Evolutionary conservation across 305 asterid species (phyloP).

Genomic region (Fraxinus nigra): DNA sequence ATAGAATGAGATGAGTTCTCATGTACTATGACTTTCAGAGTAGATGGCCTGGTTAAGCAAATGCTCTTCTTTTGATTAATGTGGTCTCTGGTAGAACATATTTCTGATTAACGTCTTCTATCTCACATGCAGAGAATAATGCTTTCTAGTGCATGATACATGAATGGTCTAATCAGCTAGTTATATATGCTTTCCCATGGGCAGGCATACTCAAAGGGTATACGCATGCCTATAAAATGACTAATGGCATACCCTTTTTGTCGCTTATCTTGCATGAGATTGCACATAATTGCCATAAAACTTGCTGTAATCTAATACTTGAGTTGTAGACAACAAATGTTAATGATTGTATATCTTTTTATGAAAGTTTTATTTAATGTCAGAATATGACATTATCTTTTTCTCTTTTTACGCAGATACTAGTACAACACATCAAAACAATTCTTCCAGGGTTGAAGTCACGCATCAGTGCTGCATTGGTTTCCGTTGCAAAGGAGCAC

Average conservation of each 20-base stretch:
- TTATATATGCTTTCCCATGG: not conserved
- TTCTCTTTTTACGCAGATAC: constrained; percentile 23
- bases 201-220: not conserved
- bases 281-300: not conserved
- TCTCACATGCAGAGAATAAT: not conserved
- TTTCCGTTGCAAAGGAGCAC: constrained; percentile 28
- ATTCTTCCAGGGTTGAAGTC: constrained; percentile 35
- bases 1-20: not conserved
- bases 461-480: constrained; percentile 27
- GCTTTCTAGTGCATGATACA: not conserved
- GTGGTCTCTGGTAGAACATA: not conserved
- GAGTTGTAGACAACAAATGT: not conserved
- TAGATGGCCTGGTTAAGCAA: not conserved
- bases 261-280: not conserved
- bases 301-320: not conserved
- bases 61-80: not conserved
- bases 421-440: constrained; percentile 34
- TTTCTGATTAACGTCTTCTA: not conserved
- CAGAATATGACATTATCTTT: not conserved
- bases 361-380: not conserved
- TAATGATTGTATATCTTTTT: not conserved
- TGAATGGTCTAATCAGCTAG: not conserved
- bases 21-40: not conserved
- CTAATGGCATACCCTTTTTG: not conserved
- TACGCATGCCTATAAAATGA: not conserved